A percentile compares a stretch with the other conserved stretches of the same genome.
phyloP scores from a whole-genome alignment of 805 yeast species.

The Scheffersomyces spartinae region DNA sequence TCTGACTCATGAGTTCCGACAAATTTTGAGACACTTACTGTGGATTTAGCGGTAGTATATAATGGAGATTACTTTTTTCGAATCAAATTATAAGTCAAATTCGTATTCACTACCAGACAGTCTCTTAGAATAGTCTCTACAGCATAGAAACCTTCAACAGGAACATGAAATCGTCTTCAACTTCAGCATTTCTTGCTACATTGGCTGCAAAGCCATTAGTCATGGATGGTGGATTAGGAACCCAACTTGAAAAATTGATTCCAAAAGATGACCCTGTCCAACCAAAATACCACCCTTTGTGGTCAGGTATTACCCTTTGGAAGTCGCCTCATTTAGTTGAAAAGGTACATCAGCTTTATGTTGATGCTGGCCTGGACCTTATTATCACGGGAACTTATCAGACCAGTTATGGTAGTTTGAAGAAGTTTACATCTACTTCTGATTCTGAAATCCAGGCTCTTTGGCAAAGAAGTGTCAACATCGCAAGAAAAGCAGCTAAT shows the following conservation, averaged over 20 bases:
- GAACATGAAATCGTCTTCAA: too few species aligned
- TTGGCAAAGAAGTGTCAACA: slow-evolving; percentile 14
- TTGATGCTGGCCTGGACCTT: slow-evolving; percentile 16
- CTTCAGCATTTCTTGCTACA: too few species aligned
- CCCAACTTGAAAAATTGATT: slow-evolving; percentile 11
- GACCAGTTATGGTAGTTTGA: slow-evolving; percentile 13
- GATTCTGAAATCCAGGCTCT: slow-evolving; percentile 7
- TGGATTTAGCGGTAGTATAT: too few species aligned
- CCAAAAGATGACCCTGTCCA: slow-evolving; percentile 8
- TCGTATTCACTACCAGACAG: too few species aligned
- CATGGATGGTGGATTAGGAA: slow-evolving; percentile 20
- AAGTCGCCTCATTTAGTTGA: slow-evolving; percentile 14
- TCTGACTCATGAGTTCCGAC: too few species aligned
- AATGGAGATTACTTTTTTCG: too few species aligned
- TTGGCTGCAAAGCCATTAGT: slow-evolving; percentile 11
- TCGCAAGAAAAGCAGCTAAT: slow-evolving; percentile 10
- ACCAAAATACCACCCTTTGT: slow-evolving; percentile 14
- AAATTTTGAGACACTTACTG: too few species aligned
- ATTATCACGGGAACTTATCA: slow-evolving; percentile 22
- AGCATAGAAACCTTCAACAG: too few species aligned
- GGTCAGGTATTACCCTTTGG: slow-evolving; percentile 22
- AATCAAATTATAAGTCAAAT: too few species aligned
- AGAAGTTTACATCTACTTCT: slow-evolving; percentile 8
- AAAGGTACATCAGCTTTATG: slow-evolving; percentile 15
- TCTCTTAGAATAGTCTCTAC: too few species aligned